These are phyloP conservation scores for Penicillium crustosum DNA, from an alignment of 2,329 filamentous ascomycete species.

Conservation along the genomic window DNA sequence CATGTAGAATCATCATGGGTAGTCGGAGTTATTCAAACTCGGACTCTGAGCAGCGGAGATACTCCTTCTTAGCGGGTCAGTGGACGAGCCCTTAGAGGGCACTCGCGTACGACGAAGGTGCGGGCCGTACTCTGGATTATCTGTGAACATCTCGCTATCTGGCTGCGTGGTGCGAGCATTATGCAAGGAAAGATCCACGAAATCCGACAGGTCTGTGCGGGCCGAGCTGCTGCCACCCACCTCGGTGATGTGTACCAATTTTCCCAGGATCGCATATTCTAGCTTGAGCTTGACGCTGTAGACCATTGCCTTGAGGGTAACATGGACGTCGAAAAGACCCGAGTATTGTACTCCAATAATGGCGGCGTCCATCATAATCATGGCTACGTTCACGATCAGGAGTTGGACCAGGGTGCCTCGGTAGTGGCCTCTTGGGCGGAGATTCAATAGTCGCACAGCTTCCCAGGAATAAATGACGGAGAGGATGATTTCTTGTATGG, in stretches of 20 bases:
- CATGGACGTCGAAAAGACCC: conserved; percentile 45
- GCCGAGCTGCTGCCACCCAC: conserved; percentile 16
- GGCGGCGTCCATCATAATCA: conserved; percentile 47
- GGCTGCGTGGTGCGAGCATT: conserved; percentile 3
- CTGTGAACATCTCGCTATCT: conserved; percentile 15
- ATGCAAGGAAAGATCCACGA: conserved; percentile 25
- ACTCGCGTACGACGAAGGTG: conserved; percentile 1
- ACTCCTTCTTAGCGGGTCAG: conserved; percentile 11
- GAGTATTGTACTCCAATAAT: conserved; percentile 45
- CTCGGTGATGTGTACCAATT: conserved; percentile 35
- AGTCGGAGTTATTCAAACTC: conserved; percentile 7
- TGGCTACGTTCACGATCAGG: conserved; percentile 48
- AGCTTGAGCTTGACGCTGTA: conserved; percentile 52
- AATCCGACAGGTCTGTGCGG: conserved; percentile 26
- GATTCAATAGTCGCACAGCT: conserved; percentile 50
- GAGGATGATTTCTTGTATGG: conserved; percentile 54
- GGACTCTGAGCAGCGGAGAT: conserved; percentile 4
- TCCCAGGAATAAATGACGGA: conserved; percentile 55
- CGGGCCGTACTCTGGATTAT: conserved; percentile 4
- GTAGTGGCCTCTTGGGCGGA: conserved; percentile 42
- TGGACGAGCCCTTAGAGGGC: conserved; percentile 16
- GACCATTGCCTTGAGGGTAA: conserved; percentile 45
- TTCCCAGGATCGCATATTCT: conserved; percentile 48
- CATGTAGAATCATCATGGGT: conserved; percentile 10
- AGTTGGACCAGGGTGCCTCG: conserved; percentile 47